Percentiles rank a stretch among this genome's conserved stretches.
Evolutionary conservation across 202 grass and related monocot species (phyloP).

Genomic region (Bolboschoenoplectus hybrid): DNA sequence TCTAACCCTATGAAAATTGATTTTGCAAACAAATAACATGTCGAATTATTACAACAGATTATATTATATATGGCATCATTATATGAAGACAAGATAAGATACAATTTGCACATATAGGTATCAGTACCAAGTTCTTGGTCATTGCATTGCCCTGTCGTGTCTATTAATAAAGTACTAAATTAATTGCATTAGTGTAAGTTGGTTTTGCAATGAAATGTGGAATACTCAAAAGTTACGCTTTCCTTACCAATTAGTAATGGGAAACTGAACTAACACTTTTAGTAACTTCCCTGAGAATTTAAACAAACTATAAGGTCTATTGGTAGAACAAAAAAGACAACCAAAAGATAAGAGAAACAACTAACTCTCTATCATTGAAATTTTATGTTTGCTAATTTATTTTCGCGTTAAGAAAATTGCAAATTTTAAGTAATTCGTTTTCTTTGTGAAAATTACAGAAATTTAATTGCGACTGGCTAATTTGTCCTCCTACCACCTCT

Average conservation of each 20-base stretch:
- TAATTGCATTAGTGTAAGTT: neutral
- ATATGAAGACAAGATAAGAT: too few species aligned
- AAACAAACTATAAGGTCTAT: neutral
- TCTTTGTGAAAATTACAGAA: too few species aligned
- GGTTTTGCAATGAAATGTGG: neutral
- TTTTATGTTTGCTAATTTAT: neutral
- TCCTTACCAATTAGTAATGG: neutral
- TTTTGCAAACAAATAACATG: too few species aligned
- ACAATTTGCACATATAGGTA: neutral
- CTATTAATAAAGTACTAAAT: neutral
- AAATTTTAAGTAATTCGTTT: too few species aligned
- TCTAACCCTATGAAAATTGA: neutral
- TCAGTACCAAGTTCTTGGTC: neutral
- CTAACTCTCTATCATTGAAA: neutral
- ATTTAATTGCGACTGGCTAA: too few species aligned
- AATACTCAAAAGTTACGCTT: neutral
- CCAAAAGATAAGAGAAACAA: neutral
- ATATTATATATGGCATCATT: too few species aligned
- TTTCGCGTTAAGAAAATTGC: too few species aligned
- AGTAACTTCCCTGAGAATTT: neutral
- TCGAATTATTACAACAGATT: too few species aligned
- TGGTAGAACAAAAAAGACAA: neutral
- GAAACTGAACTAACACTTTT: neutral
- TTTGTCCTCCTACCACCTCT: too few species aligned
- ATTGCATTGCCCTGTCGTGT: too few species aligned